Percentiles rank a stretch among this genome's conserved stretches.
Evolutionary conservation across 257 asterid genomes (phyloP).

Genomic region (Gentiana dahurica): DNA sequence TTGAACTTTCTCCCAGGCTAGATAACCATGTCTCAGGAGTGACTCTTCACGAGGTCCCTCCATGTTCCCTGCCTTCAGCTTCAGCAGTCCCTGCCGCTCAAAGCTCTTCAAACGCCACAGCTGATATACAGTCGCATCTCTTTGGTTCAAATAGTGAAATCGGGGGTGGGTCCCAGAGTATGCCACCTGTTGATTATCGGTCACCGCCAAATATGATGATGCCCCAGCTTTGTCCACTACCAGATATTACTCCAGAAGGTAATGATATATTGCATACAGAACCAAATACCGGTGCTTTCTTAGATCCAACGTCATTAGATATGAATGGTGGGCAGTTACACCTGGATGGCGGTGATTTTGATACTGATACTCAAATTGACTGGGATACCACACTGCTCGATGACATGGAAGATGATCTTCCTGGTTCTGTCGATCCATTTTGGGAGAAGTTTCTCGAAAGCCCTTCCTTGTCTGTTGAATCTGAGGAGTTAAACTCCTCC

Average conservation of each 20-base stretch:
- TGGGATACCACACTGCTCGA: slow-evolving; percentile 59
- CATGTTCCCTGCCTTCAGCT: slow-evolving; percentile 23
- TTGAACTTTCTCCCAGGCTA: slow-evolving; percentile 52
- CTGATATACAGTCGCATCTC: slow-evolving; percentile 32
- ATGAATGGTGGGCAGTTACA: slow-evolving; percentile 21
- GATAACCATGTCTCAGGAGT: slow-evolving; percentile 47
- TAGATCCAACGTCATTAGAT: slow-evolving; percentile 33
- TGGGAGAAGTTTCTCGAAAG: slow-evolving; percentile 81
- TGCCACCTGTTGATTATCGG: slow-evolving; percentile 20
- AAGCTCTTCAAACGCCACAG: slow-evolving; percentile 18
- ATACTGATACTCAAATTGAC: slow-evolving; percentile 40
- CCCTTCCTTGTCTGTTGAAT: slow-evolving; percentile 34
- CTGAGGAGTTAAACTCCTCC: slow-evolving; percentile 17
- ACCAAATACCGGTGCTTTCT: slow-evolving; percentile 17
- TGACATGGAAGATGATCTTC: slow-evolving; percentile 61
- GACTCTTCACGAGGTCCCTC: slow-evolving; percentile 70
- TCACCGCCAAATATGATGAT: slow-evolving; percentile 33
- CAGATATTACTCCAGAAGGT: slow-evolving; percentile 29
- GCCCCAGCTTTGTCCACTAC: slow-evolving; percentile 41
- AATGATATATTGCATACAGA: slow-evolving; percentile 31
- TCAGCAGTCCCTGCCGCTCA: slow-evolving; percentile 12
- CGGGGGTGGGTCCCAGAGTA: slow-evolving; percentile 19
- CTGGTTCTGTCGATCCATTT: slow-evolving; percentile 56
- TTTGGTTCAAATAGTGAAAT: slow-evolving; percentile 25
- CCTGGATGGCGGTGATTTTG: slow-evolving; percentile 38